Percentiles rank a stretch among this genome's conserved stretches.
phyloP scores from a whole-genome alignment of 768 basidiomycete genomes.

The Gloeopeniophorella convolvens region DNA sequence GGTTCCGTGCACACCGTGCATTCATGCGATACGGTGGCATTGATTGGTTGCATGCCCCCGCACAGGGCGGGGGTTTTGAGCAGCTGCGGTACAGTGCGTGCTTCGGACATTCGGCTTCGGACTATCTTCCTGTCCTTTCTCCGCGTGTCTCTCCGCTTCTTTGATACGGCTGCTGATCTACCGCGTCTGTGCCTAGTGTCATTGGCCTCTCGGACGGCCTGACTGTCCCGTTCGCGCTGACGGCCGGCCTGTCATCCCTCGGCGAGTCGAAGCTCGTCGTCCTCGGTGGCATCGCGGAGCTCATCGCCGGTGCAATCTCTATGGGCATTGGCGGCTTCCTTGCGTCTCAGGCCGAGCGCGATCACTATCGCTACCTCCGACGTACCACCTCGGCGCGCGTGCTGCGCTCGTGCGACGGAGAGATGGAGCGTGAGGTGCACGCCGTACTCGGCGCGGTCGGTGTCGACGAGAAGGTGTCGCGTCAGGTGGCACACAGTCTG shows the following conservation, averaged over 20 bases:
- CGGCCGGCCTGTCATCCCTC: constrained; percentile 83
- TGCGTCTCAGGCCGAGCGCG: constrained; percentile 93
- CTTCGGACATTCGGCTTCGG: not conserved
- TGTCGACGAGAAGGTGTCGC: constrained; percentile 75
- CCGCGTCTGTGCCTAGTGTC: constrained; percentile 39
- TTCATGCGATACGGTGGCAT: no score
- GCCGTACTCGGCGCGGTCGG: constrained; percentile 86
- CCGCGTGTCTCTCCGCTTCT: constrained; percentile 5
- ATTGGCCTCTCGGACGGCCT: constrained; percentile 89
- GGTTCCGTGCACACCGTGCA: no score
- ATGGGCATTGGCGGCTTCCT: constrained; percentile 99
- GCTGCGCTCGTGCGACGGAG: constrained; percentile 82
- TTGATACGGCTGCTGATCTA: not conserved
- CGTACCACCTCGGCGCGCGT: constrained; percentile 75
- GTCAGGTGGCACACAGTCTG: constrained; percentile 71
- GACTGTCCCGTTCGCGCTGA: constrained; percentile 87
- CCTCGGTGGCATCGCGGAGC: constrained; percentile 89
- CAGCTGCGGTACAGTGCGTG: no score
- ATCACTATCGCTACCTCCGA: constrained; percentile 82
- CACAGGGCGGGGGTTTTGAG: no score
- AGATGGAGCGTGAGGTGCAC: constrained; percentile 93
- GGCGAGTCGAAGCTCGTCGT: constrained; percentile 90
- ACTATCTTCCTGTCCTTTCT: not conserved
- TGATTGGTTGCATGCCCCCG: no score
- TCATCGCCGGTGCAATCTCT: constrained; percentile 92